A percentile compares a stretch with the other conserved stretches of the same genome.
Evolutionary conservation across 257 asterid species (phyloP).

Genomic region (Solanum lycopersicoides): DNA sequence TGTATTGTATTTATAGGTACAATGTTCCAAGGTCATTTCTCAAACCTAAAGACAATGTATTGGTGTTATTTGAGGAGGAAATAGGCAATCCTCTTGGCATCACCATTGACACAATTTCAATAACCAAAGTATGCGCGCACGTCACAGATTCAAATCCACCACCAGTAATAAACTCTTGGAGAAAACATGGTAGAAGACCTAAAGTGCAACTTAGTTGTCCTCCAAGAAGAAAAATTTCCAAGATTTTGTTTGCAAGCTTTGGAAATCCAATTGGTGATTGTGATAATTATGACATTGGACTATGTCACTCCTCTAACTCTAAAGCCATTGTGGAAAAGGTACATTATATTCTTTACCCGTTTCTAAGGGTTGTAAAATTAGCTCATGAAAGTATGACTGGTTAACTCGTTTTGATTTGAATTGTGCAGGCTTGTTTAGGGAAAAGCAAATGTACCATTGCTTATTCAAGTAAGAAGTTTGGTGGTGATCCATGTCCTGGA

Average conservation of each 20-base stretch:
- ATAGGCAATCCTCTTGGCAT: conserved; percentile 50
- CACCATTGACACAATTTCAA: conserved; percentile 46
- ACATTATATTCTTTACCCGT: background rate
- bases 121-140: conserved; percentile 36
- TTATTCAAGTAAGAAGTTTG: conserved; percentile 26
- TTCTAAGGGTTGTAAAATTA: background rate
- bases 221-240: background rate
- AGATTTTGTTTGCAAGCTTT: background rate
- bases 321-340: conserved; percentile 42
- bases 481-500: conserved; percentile 60
- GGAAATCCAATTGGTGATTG: conserved; percentile 31
- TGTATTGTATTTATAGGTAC: conserved; percentile 40
- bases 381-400: background rate
- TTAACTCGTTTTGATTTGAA: background rate
- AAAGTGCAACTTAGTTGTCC: conserved; percentile 44
- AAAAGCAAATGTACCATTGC: conserved; percentile 39
- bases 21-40: conserved; percentile 82
- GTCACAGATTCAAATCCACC: conserved; percentile 25
- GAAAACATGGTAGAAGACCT: background rate
- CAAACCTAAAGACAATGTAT: conserved; percentile 38
- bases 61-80: conserved; percentile 81
- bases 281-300: conserved; percentile 26
- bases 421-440: conserved; percentile 50
- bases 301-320: conserved; percentile 49
- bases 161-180: conserved; percentile 15